These are phyloP conservation scores for Alternaria sp. DNA, from an alignment of 2,329 filamentous ascomycete species.

Conservation along the genomic window DNA sequence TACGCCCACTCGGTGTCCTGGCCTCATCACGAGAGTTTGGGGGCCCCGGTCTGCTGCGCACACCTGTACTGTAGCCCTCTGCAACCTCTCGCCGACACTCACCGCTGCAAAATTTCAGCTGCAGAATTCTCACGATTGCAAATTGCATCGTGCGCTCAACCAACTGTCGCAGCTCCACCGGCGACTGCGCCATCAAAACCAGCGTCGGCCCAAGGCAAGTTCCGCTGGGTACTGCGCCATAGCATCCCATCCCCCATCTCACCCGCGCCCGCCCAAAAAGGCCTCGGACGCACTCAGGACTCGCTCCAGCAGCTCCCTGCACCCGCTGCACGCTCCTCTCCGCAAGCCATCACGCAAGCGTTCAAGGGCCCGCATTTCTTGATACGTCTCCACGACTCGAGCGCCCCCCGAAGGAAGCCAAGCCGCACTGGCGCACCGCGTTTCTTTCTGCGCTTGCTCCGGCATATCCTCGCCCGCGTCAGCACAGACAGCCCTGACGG, in stretches of 20 bases:
- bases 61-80: slow-evolving; percentile 18
- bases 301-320: slow-evolving; percentile 18
- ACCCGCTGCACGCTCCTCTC: slow-evolving; percentile 25
- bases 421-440: slow-evolving; percentile 27
- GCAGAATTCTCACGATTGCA: slow-evolving; percentile 24
- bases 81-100: slow-evolving; percentile 29
- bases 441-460: slow-evolving; percentile 32
- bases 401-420: slow-evolving; percentile 20
- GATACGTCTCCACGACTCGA: slow-evolving; percentile 26
- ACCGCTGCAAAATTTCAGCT: slow-evolving; percentile 30
- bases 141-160: slow-evolving; percentile 21
- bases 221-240: slow-evolving; percentile 16
- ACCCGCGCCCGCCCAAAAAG: slow-evolving; percentile 5
- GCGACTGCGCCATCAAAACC: slow-evolving; percentile 9
- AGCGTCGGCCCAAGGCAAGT: slow-evolving; percentile 16
- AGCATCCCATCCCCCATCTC: slow-evolving; percentile 12
- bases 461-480: slow-evolving; percentile 33
- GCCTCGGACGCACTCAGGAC: slow-evolving; percentile 9
- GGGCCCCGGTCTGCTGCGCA: slow-evolving; percentile 15
- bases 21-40: slow-evolving; percentile 3
- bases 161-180: slow-evolving; percentile 20
- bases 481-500: slow-evolving; percentile 37
- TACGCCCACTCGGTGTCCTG: slow-evolving; percentile 10
- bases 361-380: slow-evolving; percentile 26
- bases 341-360: slow-evolving; percentile 23